These are phyloP conservation scores for Epicoccum nigrum DNA, from an alignment of 2,329 filamentous ascomycete species.

Conservation along the genomic window DNA sequence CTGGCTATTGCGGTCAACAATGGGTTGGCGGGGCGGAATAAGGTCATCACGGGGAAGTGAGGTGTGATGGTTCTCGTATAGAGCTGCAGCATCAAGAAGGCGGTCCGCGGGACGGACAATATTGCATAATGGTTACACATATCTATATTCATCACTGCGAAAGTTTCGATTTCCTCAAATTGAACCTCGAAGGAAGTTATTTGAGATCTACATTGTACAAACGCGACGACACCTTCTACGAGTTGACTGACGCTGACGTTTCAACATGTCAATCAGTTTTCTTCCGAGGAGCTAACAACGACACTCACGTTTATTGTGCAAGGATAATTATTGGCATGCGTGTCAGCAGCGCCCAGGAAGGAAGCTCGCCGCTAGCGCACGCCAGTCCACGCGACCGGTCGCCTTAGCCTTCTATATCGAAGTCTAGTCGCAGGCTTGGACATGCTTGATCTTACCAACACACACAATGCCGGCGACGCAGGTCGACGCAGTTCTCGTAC, in stretches of 20 bases:
- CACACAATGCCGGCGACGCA: not conserved
- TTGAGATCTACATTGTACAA: too few species aligned
- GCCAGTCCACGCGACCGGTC: slow-evolving; percentile 4
- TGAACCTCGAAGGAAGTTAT: too few species aligned
- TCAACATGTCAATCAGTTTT: too few species aligned
- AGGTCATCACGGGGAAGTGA: slow-evolving; percentile 28
- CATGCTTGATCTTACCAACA: slow-evolving; percentile 7
- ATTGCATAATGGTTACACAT: too few species aligned
- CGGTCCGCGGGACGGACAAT: not conserved
- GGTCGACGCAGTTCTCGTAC: too few species aligned
- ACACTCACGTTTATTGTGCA: not conserved
- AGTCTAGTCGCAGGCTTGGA: slow-evolving; percentile 5
- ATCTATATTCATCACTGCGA: not conserved
- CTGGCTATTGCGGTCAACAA: slow-evolving; percentile 48
- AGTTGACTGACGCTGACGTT: too few species aligned
- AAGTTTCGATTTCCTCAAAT: too few species aligned
- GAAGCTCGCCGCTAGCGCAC: not conserved
- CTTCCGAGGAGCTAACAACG: too few species aligned
- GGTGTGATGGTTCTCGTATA: not conserved
- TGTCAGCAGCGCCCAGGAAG: slow-evolving; percentile 4
- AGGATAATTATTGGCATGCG: slow-evolving; percentile 9
- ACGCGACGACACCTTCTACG: too few species aligned
- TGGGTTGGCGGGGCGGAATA: slow-evolving; percentile 39
- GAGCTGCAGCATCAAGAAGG: not conserved
- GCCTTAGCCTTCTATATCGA: not conserved